Conservation (phyloP, 345 rosid species). For the Dovyalis caffra region DNA sequence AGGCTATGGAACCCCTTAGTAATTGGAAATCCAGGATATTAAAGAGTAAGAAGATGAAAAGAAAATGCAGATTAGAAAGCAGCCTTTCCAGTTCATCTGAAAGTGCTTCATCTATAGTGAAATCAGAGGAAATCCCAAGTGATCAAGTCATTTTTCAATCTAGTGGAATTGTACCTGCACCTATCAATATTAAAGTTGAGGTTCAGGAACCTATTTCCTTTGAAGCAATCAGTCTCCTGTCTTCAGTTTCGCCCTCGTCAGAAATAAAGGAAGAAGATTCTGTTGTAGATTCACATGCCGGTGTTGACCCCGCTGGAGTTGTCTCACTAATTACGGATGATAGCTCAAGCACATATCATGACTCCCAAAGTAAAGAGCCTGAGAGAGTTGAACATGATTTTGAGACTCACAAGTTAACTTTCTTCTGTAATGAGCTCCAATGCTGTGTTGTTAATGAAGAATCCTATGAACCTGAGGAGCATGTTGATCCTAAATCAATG, state of each 20-base stretch:
- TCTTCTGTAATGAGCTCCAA: slow-evolving; percentile 23
- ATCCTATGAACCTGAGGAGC: slow-evolving; percentile 28
- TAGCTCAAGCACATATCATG: no score
- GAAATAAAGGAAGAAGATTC: no score
- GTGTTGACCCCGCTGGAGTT: no score
- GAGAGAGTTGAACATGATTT: background rate
- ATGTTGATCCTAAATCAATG: slow-evolving; percentile 10
- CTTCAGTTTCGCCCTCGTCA: no score
- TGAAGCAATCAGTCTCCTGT: background rate
- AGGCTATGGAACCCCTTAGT: slow-evolving; percentile 52
- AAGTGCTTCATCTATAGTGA: slow-evolving; percentile 13
- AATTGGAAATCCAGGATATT: slow-evolving; percentile 44
- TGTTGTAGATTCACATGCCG: no score
- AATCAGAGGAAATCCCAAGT: background rate
- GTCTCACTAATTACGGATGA: no score
- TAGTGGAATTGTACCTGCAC: slow-evolving; percentile 16
- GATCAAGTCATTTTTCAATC: slow-evolving; percentile 19
- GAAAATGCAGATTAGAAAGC: slow-evolving; percentile 23
- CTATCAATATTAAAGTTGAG: slow-evolving; percentile 40
- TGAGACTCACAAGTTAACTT: slow-evolving; percentile 8
- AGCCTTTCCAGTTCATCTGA: slow-evolving; percentile 19
- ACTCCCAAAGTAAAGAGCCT: slow-evolving; percentile 2
- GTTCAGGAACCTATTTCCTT: slow-evolving; percentile 33
- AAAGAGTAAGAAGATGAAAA: slow-evolving; percentile 38
- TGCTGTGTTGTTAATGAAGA: slow-evolving; percentile 20